Evolutionary conservation across 768 basidiomycete genomes (phyloP).

Genomic region (Agaricus subrufescens): DNA sequence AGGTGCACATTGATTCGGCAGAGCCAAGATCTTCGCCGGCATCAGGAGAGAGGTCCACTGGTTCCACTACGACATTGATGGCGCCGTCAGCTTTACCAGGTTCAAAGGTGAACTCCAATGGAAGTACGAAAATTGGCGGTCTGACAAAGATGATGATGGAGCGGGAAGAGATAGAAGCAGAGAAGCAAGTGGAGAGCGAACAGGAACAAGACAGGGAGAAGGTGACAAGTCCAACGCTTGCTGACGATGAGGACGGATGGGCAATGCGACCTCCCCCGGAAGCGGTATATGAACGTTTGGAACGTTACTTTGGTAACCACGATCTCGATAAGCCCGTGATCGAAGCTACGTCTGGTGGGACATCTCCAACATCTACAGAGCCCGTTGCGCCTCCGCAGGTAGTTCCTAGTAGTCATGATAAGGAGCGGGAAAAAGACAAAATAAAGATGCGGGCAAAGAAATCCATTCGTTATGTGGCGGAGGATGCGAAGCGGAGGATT

Average conservation of each 20-base stretch:
- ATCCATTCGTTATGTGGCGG: slow-evolving; percentile 89
- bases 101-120: not conserved
- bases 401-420: slow-evolving; percentile 25
- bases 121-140: not conserved
- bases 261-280: slow-evolving; percentile 88
- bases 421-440: slow-evolving; percentile 22
- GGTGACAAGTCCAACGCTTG: slow-evolving; percentile 42
- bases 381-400: slow-evolving; percentile 33
- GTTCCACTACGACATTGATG: slow-evolving; percentile 1
- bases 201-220: not conserved
- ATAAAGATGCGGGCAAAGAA: slow-evolving; percentile 66
- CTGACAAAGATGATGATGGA: slow-evolving; percentile 3
- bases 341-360: slow-evolving; percentile 76
- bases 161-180: slow-evolving; percentile 1
- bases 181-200: not conserved
- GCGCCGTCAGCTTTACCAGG: not conserved
- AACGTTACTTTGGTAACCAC: slow-evolving; percentile 94
- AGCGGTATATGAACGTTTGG: slow-evolving; percentile 87
- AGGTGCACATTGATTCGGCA: slow-evolving; percentile 5
- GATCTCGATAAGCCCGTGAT: slow-evolving; percentile 96
- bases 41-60: slow-evolving; percentile 1
- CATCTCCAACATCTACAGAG: slow-evolving; percentile 68
- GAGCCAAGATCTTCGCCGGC: slow-evolving; percentile 2
- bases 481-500: slow-evolving; percentile 76
- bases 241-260: slow-evolving; percentile 66